Evolutionary conservation across 1,284 basidiomycete genomes (phyloP).

Genomic region (Heterobasidion occidentale): DNA sequence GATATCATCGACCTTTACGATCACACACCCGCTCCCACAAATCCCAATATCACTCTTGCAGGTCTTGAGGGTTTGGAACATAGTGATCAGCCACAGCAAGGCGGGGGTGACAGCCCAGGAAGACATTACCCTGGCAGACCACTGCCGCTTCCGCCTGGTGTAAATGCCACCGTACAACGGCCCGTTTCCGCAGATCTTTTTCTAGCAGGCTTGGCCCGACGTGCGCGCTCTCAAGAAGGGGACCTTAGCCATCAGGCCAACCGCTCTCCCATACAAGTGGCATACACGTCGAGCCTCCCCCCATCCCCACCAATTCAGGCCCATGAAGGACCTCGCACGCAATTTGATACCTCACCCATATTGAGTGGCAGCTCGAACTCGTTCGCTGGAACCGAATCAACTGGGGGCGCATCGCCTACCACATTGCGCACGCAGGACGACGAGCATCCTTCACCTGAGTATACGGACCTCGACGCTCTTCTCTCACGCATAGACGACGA

Average conservation of each 20-base stretch:
- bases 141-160: slow-evolving; percentile 21
- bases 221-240: neutral
- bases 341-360: neutral
- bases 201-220: neutral
- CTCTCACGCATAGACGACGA: slow-evolving; percentile 40
- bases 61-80: neutral
- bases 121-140: slow-evolving; percentile 26
- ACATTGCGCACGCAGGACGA: neutral
- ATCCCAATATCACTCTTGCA: neutral
- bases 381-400: slow-evolving; percentile 11
- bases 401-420: slow-evolving; percentile 11
- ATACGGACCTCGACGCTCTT: slow-evolving; percentile 57
- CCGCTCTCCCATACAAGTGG: neutral
- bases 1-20: slow-evolving; percentile 14
- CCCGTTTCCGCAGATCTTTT: neutral
- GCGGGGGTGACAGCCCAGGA: neutral
- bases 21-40: slow-evolving; percentile 4
- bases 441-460: slow-evolving; percentile 19
- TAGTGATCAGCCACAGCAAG: neutral
- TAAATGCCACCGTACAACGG: slow-evolving; percentile 1
- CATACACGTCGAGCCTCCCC: neutral
- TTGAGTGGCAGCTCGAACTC: neutral
- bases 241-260: too few species aligned
- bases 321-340: neutral
- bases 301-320: neutral